These are phyloP conservation scores for Tylopilus intermedius DNA, from an alignment of 768 basidiomycete species.

Conservation along the genomic window DNA sequence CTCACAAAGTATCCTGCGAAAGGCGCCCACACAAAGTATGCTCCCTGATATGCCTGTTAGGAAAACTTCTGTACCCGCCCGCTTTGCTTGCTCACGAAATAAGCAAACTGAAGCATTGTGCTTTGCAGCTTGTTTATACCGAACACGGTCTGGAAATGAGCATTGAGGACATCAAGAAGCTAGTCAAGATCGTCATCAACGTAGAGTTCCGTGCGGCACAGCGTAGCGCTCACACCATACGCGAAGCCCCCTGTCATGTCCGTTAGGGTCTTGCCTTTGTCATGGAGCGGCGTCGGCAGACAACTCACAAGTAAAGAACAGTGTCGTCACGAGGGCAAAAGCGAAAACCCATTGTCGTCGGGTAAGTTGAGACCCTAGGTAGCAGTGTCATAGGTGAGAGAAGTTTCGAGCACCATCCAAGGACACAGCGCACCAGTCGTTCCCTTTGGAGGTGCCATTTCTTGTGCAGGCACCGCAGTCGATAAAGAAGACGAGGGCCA, in stretches of 20 bases:
- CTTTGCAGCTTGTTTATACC: constrained; percentile 65
- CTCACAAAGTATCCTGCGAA: constrained; percentile 54
- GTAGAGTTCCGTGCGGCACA: neutral
- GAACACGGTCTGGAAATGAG: constrained; percentile 71
- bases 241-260: constrained; percentile 55
- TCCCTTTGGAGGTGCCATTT: constrained; percentile 37
- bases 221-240: constrained; percentile 46
- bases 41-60: constrained; percentile 36
- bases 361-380: constrained; percentile 37
- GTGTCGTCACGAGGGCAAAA: constrained; percentile 64
- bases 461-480: neutral
- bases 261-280: neutral
- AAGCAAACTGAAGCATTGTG: constrained; percentile 70
- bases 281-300: neutral
- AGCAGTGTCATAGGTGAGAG: neutral
- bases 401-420: neutral
- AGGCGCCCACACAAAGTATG: constrained; percentile 58
- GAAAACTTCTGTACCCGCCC: neutral
- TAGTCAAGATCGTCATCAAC: constrained; percentile 28
- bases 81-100: constrained; percentile 44
- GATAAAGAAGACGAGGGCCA: constrained; percentile 2
- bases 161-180: constrained; percentile 65
- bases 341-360: constrained; percentile 49
- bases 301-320: constrained; percentile 67
- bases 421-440: constrained; percentile 35